Evolutionary conservation across 2,329 filamentous ascomycete genomes (phyloP), one percentile per base, ranked within the genome.

Genomic region (Aspergillus carbonarius): DNA sequence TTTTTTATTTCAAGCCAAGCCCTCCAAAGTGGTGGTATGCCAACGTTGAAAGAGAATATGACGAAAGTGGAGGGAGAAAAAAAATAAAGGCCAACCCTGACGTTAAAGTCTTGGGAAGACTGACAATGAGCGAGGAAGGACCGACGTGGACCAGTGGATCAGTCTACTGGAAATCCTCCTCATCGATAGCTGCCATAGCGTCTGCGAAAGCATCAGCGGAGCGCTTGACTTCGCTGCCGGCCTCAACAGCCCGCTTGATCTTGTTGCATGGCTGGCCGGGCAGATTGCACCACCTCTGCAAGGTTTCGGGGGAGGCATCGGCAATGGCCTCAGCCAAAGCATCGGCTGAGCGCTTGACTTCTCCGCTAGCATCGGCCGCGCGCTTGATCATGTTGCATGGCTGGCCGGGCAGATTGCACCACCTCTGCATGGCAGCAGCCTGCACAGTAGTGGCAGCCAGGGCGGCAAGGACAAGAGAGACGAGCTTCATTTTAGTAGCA

Each of bases 161-260:
- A 40, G n/a, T 12, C 18, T 50, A 42, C 20, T 55, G 47, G 23
- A 35, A 40, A 23, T 71, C 60, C n/a, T 70, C 64, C 32, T 68
- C 63, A 20, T 71, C 66, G 40, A 74, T 60, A 30, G 65, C 68
- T 60, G 70, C 69, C 68, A 73, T 69, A 27, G 70, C 70, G n/a
- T 68, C 60, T 2, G 69, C 68, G 30, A 74, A 67, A 34, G 68
- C 70, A 52, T 73, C 70, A 47, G 69, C 68, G 37, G 70, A 67
- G 62, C 70, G 71, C 60, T 72, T 72, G 48, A 72, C 67, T 32
- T 83, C 77, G 67, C 87, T 81, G 71, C 89, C 89, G 5, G 86
- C 85, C 68, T 82, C 81, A 49, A 87, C 87, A 32, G 88, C 87
- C 67, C 89, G 86, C 63, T 81, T 81, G 66, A 87, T 83, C 27